Conservation (phyloP, 1,284 basidiomycete species). For the Meripilus lineatus region DNA sequence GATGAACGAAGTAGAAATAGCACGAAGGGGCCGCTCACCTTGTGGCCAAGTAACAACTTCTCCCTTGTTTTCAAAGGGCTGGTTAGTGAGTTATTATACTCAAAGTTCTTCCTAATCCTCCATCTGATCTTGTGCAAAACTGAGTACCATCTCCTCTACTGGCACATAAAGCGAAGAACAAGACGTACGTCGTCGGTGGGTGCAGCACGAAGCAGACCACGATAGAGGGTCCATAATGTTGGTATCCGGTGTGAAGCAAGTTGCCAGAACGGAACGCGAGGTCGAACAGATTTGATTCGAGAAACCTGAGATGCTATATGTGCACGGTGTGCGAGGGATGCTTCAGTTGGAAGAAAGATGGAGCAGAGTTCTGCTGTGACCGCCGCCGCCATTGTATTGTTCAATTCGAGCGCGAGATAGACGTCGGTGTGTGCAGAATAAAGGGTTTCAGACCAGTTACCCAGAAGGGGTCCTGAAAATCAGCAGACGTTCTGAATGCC, state of each 20-base stretch:
- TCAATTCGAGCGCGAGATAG: too few relatives aligned
- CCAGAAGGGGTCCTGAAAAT: too few relatives aligned
- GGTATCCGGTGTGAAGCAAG: constrained; percentile 72
- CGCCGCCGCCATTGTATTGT: neutral
- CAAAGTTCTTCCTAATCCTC: constrained; percentile 53
- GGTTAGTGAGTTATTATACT: constrained; percentile 38
- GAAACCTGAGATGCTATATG: constrained; percentile 50
- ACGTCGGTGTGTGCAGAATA: too few relatives aligned
- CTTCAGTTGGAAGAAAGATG: constrained; percentile 1
- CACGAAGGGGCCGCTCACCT: constrained; percentile 12
- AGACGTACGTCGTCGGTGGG: constrained; percentile 49
- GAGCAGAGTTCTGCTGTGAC: neutral
- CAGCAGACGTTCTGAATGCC: too few relatives aligned
- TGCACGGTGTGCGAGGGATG: constrained; percentile 47
- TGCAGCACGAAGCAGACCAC: constrained; percentile 57
- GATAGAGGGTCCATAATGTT: constrained; percentile 70
- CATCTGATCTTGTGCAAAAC: constrained; percentile 43
- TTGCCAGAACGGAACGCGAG: constrained; percentile 63
- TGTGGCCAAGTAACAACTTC: constrained; percentile 47
- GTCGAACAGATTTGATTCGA: constrained; percentile 50
- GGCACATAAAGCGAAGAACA: neutral
- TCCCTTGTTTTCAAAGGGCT: constrained; percentile 28
- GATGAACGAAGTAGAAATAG: constrained; percentile 38
- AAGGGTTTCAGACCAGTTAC: too few relatives aligned
- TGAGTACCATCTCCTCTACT: too few relatives aligned